Base-by-base conservation (phyloP, 2,329 filamentous ascomycete genomes). In the Nothophoma quercina region DNA sequence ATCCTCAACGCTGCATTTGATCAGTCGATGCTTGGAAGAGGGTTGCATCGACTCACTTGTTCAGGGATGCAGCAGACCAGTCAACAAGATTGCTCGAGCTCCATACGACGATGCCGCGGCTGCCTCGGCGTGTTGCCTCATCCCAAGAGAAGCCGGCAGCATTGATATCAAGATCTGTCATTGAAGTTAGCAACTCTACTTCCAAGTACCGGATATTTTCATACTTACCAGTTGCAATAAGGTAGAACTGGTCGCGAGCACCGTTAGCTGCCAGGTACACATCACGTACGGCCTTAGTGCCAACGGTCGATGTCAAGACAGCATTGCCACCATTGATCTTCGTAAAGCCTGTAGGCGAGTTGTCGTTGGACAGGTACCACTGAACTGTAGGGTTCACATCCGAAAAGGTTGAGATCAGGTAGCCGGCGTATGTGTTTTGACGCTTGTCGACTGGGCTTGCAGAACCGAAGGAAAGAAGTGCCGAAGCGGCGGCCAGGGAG, bases 201-300 rank as follows among this genome's bases (percentile, higher is more conserved):
- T n/a, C n/a, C n/a, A n/a, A n/a, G n/a, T n/a, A n/a, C n/a, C n/a
- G n/a, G n/a, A 18, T 15, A 18, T 18, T 7, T 26, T 26, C n/a
- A 21, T 35, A 2, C 40, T 49, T 34, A 42, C 46, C 46, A 18
- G 46, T 49, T 15, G 48, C 56, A 19, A 59, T 46, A 3, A 56
- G 18, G 10, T 59, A 53, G 34, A 40, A 56, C n/a, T 51, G 46
- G 7, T 51, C 19, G 5, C 48, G 44, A 13, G 35, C 48, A 12
- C 47, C 35, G 6, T 56, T 55, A 8, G 48, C 39, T 15, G 44
- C 23, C n/a, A 59, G 25, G 4, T 45, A 59, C 6, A 56, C 38
- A 29, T 59, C 56, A 10, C 56, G 48, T 10, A 59, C 56, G 28
- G 43, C 52, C n/a, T 56, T 56, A 1, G 50, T 55, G 5, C 56